Evolutionary conservation across 2,329 filamentous ascomycete species (phyloP).

Genomic region (Ustulina deusta): DNA sequence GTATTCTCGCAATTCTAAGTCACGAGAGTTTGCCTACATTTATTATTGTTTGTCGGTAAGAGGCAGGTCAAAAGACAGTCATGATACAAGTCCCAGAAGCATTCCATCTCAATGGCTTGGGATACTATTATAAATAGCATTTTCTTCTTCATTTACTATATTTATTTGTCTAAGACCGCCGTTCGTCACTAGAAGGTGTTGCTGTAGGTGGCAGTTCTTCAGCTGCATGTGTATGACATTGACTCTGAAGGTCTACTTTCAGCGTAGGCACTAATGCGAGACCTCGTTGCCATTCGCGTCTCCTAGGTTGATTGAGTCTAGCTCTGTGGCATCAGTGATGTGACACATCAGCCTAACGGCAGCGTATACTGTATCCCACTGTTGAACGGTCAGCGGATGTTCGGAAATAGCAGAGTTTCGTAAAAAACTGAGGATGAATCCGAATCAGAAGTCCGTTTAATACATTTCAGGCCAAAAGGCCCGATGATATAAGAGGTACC

Average conservation of each 20-base stretch:
- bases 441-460: conserved; percentile 85
- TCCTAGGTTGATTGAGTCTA: not conserved
- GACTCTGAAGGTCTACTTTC: no score
- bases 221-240: not conserved
- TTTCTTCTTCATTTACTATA: conserved; percentile 6
- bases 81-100: not conserved
- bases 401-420: conserved; percentile 1
- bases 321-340: not conserved
- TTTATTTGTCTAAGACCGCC: not conserved
- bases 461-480: conserved; percentile 76
- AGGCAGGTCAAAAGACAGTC: not conserved
- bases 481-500: conserved; percentile 97
- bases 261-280: no score
- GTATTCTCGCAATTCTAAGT: not conserved
- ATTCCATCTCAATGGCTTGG: not conserved
- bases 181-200: not conserved
- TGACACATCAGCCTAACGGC: not conserved
- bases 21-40: not conserved
- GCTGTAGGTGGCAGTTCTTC: not conserved
- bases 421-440: conserved; percentile 15
- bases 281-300: not conserved
- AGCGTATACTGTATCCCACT: conserved; percentile 12
- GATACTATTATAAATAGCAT: not conserved
- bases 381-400: conserved; percentile 29
- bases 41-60: not conserved